These are phyloP conservation scores for Citrus inodora DNA, from an alignment of 345 rosid species.

Conservation along the genomic window DNA sequence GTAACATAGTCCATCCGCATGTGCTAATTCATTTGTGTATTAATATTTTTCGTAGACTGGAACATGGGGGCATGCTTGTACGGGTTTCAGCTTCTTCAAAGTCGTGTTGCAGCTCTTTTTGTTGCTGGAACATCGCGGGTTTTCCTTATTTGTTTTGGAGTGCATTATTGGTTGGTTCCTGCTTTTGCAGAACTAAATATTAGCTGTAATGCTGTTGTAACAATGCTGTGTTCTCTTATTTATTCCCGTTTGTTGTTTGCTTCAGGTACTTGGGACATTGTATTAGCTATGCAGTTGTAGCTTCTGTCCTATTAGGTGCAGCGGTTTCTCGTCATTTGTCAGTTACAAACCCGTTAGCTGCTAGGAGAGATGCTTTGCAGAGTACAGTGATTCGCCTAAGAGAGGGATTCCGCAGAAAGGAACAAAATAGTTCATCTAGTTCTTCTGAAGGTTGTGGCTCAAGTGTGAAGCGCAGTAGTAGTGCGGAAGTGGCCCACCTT, in stretches of 20 bases:
- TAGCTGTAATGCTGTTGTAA: conserved; percentile 8
- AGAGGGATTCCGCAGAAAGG: conserved; percentile 95
- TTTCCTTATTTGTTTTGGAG: conserved; percentile 97
- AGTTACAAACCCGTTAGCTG: conserved; percentile 83
- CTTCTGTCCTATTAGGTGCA: conserved; percentile 92
- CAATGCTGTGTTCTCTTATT: conserved; percentile 10
- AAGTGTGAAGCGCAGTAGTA: conserved; percentile 88
- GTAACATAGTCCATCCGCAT: not conserved
- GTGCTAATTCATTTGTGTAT: conserved; percentile 16
- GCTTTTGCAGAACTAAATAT: conserved; percentile 9
- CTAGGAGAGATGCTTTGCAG: conserved; percentile 94
- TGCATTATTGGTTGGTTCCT: conserved; percentile 90
- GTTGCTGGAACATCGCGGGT: conserved; percentile 90
- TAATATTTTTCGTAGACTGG: conserved; percentile 67
- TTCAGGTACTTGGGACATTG: conserved; percentile 98
- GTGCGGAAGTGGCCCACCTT: conserved; percentile 75
- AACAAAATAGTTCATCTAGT: conserved; percentile 84
- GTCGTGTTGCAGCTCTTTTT: conserved; percentile 84
- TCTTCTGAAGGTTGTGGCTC: conserved; percentile 99
- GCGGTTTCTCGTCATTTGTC: conserved; percentile 93
- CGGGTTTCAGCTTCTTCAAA: conserved; percentile 88
- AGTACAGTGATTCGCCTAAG: conserved; percentile 95
- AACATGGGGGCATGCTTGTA: conserved; percentile 98
- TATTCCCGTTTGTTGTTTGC: conserved; percentile 15
- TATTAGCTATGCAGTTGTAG: conserved; percentile 91